Conservation (phyloP, 108 stramenopile genomes). For the Skeletonema tropicum region DNA sequence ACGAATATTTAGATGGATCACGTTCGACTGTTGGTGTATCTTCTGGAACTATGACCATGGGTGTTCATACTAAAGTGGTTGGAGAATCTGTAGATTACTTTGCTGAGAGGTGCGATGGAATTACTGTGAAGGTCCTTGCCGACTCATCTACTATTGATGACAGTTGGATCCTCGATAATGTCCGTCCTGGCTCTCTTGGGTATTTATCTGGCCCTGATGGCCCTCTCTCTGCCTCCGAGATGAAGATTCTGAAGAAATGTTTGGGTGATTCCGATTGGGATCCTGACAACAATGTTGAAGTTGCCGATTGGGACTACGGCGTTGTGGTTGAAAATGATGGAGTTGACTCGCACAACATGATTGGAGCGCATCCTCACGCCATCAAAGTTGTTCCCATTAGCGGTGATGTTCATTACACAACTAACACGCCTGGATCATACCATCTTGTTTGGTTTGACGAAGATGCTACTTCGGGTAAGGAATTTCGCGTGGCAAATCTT, state of each 20-base stretch:
- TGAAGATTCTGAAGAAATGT: slow-evolving; percentile 64
- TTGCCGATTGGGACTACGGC: slow-evolving; percentile 72
- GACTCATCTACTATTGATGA: slow-evolving; percentile 28
- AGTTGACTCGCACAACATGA: slow-evolving; percentile 47
- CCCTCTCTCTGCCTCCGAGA: slow-evolving; percentile 29
- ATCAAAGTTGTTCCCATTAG: slow-evolving; percentile 65
- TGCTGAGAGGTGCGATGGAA: slow-evolving; percentile 52
- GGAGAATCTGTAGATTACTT: slow-evolving; percentile 72
- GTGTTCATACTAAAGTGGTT: slow-evolving; percentile 52
- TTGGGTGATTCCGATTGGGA: slow-evolving; percentile 73
- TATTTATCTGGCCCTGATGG: slow-evolving; percentile 46
- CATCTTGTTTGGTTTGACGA: slow-evolving; percentile 61
- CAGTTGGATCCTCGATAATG: slow-evolving; percentile 26
- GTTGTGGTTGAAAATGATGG: slow-evolving; percentile 38
- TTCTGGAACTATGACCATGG: slow-evolving; percentile 28
- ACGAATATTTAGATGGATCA: slow-evolving; percentile 55
- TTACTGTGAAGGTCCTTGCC: slow-evolving; percentile 55
- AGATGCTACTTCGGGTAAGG: slow-evolving; percentile 38
- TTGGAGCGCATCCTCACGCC: slow-evolving; percentile 57
- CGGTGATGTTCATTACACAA: slow-evolving; percentile 40
- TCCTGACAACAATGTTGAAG: slow-evolving; percentile 60
- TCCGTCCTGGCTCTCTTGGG: slow-evolving; percentile 48
- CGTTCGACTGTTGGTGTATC: slow-evolving; percentile 43
- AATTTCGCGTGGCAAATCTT: slow-evolving; percentile 50
- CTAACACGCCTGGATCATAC: slow-evolving; percentile 51